phyloP scores from a whole-genome alignment of 805 yeast genomes.

The Metschnikowia bowlesiae region DNA sequence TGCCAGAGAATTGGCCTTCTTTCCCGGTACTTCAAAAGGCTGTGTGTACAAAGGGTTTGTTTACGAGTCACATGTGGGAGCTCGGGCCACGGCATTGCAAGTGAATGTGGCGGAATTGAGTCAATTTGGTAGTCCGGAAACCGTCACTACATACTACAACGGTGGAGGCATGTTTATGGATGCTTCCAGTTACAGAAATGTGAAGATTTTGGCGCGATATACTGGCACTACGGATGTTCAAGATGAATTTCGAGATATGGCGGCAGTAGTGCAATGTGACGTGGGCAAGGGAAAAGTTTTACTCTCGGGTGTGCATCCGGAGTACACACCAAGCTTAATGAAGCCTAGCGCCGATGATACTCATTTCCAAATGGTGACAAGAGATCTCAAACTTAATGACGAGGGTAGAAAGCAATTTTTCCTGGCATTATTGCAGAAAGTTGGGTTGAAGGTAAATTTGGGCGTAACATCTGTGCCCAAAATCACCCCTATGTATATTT shows the following conservation, averaged over 20 bases:
- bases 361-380: conserved; percentile 28
- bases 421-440: conserved; percentile 47
- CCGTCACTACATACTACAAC: conserved; percentile 56
- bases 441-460: conserved; percentile 69
- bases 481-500: conserved; percentile 61
- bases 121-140: conserved; percentile 12
- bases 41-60: conserved; percentile 75
- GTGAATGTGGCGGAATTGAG: conserved; percentile 33
- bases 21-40: conserved; percentile 81
- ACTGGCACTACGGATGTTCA: conserved; percentile 51
- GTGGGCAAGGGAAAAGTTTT: conserved; percentile 75
- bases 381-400: conserved; percentile 40
- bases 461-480: conserved; percentile 50
- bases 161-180: conserved; percentile 89
- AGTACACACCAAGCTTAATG: conserved; percentile 57
- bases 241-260: conserved; percentile 35
- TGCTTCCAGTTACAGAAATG: conserved; percentile 56
- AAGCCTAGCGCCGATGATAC: conserved; percentile 28
- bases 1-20: conserved; percentile 72
- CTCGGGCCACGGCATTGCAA: conserved; percentile 51
- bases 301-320: conserved; percentile 87
- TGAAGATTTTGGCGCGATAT: conserved; percentile 72
- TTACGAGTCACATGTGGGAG: conserved; percentile 74
- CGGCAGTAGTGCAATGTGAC: conserved; percentile 68
- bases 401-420: conserved; percentile 52